Base-by-base conservation (phyloP, 73 alveolate species). In the Paramecium sexaurelia region DNA sequence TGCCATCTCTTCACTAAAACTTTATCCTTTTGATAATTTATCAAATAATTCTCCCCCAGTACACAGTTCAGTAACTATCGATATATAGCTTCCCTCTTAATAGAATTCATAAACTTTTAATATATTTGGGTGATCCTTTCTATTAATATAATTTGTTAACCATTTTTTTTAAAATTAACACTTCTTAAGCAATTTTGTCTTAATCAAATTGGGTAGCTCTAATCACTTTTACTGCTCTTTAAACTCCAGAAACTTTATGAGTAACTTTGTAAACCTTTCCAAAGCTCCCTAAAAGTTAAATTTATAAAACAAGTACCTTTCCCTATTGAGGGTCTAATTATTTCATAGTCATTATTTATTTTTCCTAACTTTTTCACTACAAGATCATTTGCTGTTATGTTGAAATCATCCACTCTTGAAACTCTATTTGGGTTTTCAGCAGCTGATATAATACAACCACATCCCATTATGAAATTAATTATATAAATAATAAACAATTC, bases 21-120 rank as follows among this genome's bases (percentile, higher is more conserved):
- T 29, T 33, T 88, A 32, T 11, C 61, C 89, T 37, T 69, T 82
- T 11, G 84, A 61, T 35, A 88, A 35, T 69, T 69, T 69, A 24
- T 88, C 94, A 69, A 68, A 88, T 22, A 88, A 69, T 27, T 88
- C 94, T 33, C 94, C 94, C 24, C 94, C 94, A 3, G 89, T 69
- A 32, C 94, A 88, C 37, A 69, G 33, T 88, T 88, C 94, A 17
- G 91, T 56, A 41, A 88, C 94, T 9, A 88, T 88, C 22, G 69
- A 88, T 27, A 39, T 47, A 37, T 69, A 69, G 90, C 39, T 69
- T 36, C 68, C 47, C 29, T 88, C 94, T 82, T 88, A 32, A 61
- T 69, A 88, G 43, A 88, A 67, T 57, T 69, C 94, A 36, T 37
- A 41, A 17, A 88, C 55, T 36, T 69, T 88, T 26, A 88, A 40